Percentiles rank a stretch among this genome's conserved stretches.
Evolutionary conservation across 495 filamentous ascomycete species (phyloP).

Genomic region (Daldinia decipiens): DNA sequence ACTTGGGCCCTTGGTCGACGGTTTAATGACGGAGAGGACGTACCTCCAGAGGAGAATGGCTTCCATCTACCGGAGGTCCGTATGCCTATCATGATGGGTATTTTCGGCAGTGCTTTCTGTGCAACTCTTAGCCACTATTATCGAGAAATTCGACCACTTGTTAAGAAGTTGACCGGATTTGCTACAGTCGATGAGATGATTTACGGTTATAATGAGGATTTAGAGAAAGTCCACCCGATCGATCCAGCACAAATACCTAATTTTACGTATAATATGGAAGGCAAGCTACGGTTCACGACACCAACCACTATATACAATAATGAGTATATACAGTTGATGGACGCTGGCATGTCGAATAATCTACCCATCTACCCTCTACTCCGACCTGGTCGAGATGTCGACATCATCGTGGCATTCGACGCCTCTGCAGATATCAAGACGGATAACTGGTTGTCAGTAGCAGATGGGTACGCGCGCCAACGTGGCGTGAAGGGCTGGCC

Average conservation of each 20-base stretch:
- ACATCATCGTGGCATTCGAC: slow-evolving; percentile 91
- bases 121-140: slow-evolving; percentile 96
- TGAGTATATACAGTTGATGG: slow-evolving; percentile 86
- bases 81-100: slow-evolving; percentile 83
- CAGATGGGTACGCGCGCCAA: slow-evolving; percentile 90
- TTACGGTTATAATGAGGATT: slow-evolving; percentile 78
- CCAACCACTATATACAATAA: slow-evolving; percentile 76
- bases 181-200: slow-evolving; percentile 85
- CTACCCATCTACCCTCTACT: slow-evolving; percentile 94
- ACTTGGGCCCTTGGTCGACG: slow-evolving; percentile 90
- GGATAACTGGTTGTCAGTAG: slow-evolving; percentile 92
- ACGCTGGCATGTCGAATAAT: slow-evolving; percentile 98
- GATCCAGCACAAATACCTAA: slow-evolving; percentile 90
- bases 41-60: slow-evolving; percentile 60
- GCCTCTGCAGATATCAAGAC: slow-evolving; percentile 83
- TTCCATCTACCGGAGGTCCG: slow-evolving; percentile 81
- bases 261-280: slow-evolving; percentile 81
- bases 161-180: slow-evolving; percentile 78
- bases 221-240: slow-evolving; percentile 89
- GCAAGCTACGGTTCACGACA: slow-evolving; percentile 73
- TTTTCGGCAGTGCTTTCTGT: slow-evolving; percentile 96
- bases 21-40: slow-evolving; percentile 75
- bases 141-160: slow-evolving; percentile 83
- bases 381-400: slow-evolving; percentile 84
- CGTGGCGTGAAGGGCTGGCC: slow-evolving; percentile 94